These are phyloP conservation scores for Camellia granthamiana DNA, from an alignment of 148 eudicot genomes.

Conservation along the genomic window DNA sequence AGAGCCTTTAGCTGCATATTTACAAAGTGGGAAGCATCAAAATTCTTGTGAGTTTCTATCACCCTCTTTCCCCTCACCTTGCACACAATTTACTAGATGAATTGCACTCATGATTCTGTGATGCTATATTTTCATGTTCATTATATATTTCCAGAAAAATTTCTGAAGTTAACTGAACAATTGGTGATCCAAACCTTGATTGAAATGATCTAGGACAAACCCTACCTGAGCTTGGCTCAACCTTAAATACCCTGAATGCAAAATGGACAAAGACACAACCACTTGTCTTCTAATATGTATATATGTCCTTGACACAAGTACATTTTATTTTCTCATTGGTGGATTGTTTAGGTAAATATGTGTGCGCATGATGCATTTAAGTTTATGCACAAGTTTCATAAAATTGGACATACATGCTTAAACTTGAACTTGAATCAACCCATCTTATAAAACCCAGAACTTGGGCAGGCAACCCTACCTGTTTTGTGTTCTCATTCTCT, in stretches of 20 bases:
- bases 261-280: neutral
- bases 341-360: neutral
- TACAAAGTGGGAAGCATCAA: constrained; percentile 91
- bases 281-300: too few relatives aligned
- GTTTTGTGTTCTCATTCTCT: neutral
- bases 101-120: neutral
- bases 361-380: constrained; percentile 1
- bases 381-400: neutral
- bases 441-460: neutral
- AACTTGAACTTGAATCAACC: neutral
- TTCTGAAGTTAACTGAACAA: too few relatives aligned
- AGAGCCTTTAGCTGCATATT: constrained; percentile 84
- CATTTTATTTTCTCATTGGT: too few relatives aligned
- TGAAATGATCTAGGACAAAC: constrained; percentile 1
- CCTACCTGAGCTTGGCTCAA: neutral
- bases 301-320: too few relatives aligned
- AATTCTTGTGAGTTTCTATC: constrained; percentile 60
- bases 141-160: neutral
- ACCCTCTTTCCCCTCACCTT: neutral
- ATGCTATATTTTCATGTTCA: neutral
- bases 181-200: neutral
- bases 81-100: neutral
- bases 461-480: neutral
- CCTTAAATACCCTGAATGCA: neutral
- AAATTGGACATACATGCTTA: neutral